These are phyloP conservation scores for Clitopilus hobsonii DNA, from an alignment of 768 basidiomycete genomes.

Conservation along the genomic window DNA sequence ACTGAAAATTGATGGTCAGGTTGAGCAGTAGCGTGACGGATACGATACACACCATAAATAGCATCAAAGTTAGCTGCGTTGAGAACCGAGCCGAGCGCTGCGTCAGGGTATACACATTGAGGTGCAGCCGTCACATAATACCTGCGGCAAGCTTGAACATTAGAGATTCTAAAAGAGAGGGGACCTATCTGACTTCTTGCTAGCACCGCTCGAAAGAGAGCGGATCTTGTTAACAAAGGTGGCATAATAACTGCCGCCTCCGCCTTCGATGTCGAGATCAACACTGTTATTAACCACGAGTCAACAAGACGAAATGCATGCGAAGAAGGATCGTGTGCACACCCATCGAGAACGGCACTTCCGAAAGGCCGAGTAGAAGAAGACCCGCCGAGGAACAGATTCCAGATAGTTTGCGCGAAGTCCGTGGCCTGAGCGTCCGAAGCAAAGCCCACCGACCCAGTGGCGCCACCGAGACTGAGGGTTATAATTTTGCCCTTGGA, in stretches of 20 bases:
- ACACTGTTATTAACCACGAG: conserved; percentile 27
- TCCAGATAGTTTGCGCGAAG: conserved; percentile 70
- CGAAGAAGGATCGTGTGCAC: conserved; percentile 6
- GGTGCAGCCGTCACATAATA: conserved; percentile 66
- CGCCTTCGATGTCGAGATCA: conserved; percentile 77
- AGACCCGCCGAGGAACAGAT: conserved; percentile 58
- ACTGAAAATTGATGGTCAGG: conserved; percentile 17
- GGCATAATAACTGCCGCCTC: conserved; percentile 41
- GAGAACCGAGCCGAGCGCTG: conserved; percentile 52
- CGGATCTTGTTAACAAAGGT: conserved; percentile 55
- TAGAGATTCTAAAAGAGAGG: background rate
- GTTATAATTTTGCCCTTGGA: conserved; percentile 58
- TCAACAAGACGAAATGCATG: background rate
- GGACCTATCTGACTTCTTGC: conserved; percentile 44
- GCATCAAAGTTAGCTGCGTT: conserved; percentile 65
- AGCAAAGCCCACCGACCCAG: conserved; percentile 56
- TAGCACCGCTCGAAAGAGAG: conserved; percentile 42
- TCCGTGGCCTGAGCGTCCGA: conserved; percentile 50
- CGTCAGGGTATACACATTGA: conserved; percentile 70
- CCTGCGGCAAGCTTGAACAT: conserved; percentile 14
- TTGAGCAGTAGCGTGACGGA: background rate
- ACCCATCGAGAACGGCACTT: conserved; percentile 70
- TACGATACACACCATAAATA: conserved; percentile 44
- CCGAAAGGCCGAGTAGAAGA: conserved; percentile 68
- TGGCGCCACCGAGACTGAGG: conserved; percentile 56